Evolutionary conservation across 2,329 filamentous ascomycete genomes (phyloP), one percentile per base, ranked within the genome.

Genomic region (Pochonia chlamydosporia): DNA sequence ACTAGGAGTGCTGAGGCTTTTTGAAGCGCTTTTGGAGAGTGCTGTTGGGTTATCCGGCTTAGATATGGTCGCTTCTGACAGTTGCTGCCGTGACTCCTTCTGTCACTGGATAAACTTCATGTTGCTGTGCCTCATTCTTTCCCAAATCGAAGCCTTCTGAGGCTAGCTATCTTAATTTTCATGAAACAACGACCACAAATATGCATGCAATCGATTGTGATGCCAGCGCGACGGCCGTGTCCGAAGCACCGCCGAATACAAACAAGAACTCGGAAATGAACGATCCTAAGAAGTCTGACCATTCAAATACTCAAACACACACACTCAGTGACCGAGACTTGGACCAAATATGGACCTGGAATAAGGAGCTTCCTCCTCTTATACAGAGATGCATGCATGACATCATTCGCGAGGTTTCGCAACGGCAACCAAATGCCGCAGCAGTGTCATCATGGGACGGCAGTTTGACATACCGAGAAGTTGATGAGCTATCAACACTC

Each of bases 371-470:
- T 3, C 69, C 72, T 1, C 61, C 66, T 0, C 63, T 63, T 3
- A 56, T 75, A 18, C 56, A 66, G 16, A 59, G 56, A 40, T 73
- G 70, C 51, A 72, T 75, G 62, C 74, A 76, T 50, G 69, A 75
- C 36, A 57, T 75, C 47, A 67, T 78, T 46, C 60, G 63, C 9
- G 62, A 68, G 11, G 64, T 65, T 43, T 67, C 68, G 11, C 52
- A 49, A 11, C 49, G 54, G 21, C 61, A 66, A 3, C 71, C 73
- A 1, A 53, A 63, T n/a, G 61, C 63, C 20, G 52, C 64, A 5
- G 74, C 74, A 23, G 64, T 77, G n/a, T 59, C 71, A 46, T 74
- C 74, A 1, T 76, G 72, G 72, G 74, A 77, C 49, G 73, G 74
- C 28, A 56, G 57, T 46, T 65, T 74, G 44, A 74, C 71, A 3